Percentiles rank a stretch among this genome's conserved stretches.
Conservation (phyloP, 371 early-diverging fungal genomes). For the Funneliformis caledonium region DNA sequence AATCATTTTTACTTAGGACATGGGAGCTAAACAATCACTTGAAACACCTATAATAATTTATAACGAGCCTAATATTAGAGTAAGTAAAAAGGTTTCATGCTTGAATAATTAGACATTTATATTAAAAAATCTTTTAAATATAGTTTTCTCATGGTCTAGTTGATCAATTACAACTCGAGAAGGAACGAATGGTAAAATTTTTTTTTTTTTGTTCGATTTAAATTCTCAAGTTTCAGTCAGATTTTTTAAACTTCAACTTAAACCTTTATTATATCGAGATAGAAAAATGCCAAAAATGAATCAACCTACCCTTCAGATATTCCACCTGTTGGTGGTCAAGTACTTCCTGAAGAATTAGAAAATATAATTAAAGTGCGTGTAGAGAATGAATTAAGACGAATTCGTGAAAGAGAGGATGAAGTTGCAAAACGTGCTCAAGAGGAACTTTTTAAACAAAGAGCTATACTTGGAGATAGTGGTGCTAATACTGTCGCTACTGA, state of each 20-base stretch:
- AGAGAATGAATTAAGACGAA: slow-evolving; percentile 18
- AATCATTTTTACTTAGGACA: neutral
- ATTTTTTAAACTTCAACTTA: neutral
- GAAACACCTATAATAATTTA: neutral
- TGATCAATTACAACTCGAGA: slow-evolving; percentile 4
- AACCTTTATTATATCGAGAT: neutral
- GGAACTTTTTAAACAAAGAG: neutral
- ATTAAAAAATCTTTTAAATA: neutral
- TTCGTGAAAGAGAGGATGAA: slow-evolving; percentile 24
- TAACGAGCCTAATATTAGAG: slow-evolving; percentile 8
- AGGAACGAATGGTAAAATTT: neutral
- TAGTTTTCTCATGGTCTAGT: slow-evolving; percentile 23
- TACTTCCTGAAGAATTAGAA: slow-evolving; percentile 23
- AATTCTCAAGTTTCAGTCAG: no score
- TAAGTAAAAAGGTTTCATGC: neutral
- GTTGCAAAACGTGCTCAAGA: neutral
- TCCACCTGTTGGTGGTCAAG: neutral
- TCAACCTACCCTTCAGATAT: no score
- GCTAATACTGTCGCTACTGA: slow-evolving; percentile 11
- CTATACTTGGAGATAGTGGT: neutral
- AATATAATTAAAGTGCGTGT: slow-evolving; percentile 17
- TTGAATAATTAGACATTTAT: neutral
- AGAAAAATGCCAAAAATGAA: neutral
- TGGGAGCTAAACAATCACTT: slow-evolving; percentile 3
- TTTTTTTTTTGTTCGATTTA: no score